phyloP scores from a whole-genome alignment of 345 rosid species.

The Gossypium stocksii region DNA sequence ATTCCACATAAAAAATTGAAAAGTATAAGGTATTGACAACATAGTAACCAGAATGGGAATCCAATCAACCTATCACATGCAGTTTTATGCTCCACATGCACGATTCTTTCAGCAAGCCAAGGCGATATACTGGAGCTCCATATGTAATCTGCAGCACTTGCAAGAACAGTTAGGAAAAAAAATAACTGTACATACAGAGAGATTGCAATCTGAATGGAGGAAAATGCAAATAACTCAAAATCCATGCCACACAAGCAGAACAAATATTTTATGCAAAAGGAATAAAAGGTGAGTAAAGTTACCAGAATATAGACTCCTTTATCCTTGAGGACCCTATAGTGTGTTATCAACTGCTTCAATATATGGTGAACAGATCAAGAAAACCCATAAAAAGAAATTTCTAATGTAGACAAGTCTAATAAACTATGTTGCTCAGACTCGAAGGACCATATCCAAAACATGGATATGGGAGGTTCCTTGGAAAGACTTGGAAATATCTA shows the following conservation, averaged over 20 bases:
- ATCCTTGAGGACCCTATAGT: slow-evolving; percentile 98
- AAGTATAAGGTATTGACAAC: background rate
- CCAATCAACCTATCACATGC: slow-evolving; percentile 63
- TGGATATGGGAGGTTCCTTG: too few relatives aligned
- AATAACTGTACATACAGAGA: background rate
- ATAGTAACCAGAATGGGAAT: background rate
- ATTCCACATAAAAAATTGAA: background rate
- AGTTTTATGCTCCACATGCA: slow-evolving; percentile 55
- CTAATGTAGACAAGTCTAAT: slow-evolving; percentile 6
- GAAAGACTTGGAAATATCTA: too few relatives aligned
- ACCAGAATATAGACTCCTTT: slow-evolving; percentile 86
- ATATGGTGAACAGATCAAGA: slow-evolving; percentile 69
- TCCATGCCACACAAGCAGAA: background rate
- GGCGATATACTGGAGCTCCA: slow-evolving; percentile 77
- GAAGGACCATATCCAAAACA: too few relatives aligned
- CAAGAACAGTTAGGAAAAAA: background rate
- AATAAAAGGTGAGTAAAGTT: slow-evolving; percentile 16
- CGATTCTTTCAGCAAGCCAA: slow-evolving; percentile 47
- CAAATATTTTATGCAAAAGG: background rate
- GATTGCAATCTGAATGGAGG: background rate
- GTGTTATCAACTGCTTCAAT: slow-evolving; percentile 90
- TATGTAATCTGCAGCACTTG: slow-evolving; percentile 61
- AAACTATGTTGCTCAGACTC: background rate
- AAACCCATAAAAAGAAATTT: slow-evolving; percentile 31
- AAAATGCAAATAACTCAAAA: background rate